Evolutionary conservation across 139 green algal genomes (phyloP).

Genomic region (Closterium sp.): DNA sequence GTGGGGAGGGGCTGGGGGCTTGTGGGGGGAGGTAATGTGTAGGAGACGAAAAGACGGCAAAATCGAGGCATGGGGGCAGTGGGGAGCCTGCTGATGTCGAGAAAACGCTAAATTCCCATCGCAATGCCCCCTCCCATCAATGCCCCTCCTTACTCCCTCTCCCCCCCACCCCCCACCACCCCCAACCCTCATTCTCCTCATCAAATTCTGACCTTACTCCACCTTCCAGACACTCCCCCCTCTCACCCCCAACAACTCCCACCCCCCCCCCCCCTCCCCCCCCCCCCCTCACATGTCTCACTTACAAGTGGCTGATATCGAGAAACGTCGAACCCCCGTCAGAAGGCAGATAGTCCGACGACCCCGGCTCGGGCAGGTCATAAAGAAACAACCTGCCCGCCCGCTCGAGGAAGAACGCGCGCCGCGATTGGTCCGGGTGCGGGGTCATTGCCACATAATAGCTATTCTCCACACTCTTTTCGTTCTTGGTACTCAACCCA

Average conservation of each 20-base stretch:
- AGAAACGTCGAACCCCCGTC: background rate
- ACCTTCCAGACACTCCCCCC: too few relatives aligned
- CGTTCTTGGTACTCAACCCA: background rate
- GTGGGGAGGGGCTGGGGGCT: too few relatives aligned
- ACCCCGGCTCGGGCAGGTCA: background rate
- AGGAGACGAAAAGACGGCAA: too few relatives aligned
- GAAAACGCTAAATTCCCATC: background rate
- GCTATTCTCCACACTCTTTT: background rate
- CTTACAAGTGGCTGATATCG: conserved; percentile 2
- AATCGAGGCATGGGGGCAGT: too few relatives aligned
- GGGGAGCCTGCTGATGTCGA: too few relatives aligned
- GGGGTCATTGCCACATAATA: background rate
- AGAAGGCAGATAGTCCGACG: background rate
- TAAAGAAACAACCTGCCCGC: conserved; percentile 5
- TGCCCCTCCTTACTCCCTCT: background rate
- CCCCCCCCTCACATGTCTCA: background rate
- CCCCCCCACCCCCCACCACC: too few relatives aligned
- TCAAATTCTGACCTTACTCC: too few relatives aligned
- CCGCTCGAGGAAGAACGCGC: background rate
- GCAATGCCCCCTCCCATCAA: background rate
- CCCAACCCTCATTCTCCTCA: too few relatives aligned
- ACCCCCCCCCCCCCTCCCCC: too few relatives aligned
- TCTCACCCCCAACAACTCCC: too few relatives aligned
- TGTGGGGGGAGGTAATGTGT: too few relatives aligned
- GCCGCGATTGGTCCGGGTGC: conserved; percentile 11